Conservation (phyloP, 2,329 filamentous ascomycete species). For the Xylaria polymorpha region DNA sequence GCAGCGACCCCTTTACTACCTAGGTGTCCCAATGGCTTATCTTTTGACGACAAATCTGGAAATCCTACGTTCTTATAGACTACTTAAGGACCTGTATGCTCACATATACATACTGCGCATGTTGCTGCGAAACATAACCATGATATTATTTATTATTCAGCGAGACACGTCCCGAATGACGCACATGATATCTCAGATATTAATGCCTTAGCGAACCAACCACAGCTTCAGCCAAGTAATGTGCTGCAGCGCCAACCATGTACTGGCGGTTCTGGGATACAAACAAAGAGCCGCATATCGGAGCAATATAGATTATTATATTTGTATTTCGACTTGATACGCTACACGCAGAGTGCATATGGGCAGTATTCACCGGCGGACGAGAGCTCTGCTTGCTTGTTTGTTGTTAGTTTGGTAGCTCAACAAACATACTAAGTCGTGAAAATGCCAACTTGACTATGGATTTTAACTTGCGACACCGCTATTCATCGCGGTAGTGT, state of each 20-base stretch:
- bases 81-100: background rate
- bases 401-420: constrained; percentile 1
- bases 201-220: constrained; percentile 33
- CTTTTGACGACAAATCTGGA: background rate
- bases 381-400: no score
- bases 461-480: no score
- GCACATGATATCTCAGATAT: constrained; percentile 31
- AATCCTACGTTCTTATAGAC: background rate
- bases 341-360: background rate
- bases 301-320: constrained; percentile 8
- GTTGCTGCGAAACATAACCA: constrained; percentile 19
- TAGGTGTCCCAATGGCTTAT: background rate
- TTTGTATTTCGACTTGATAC: constrained; percentile 11
- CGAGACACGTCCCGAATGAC: constrained; percentile 29
- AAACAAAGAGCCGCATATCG: constrained; percentile 34
- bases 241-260: constrained; percentile 22
- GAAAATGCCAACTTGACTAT: no score
- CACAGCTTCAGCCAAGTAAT: constrained; percentile 12
- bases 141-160: background rate
- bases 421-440: background rate
- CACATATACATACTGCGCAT: background rate
- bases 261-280: constrained; percentile 14
- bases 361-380: background rate
- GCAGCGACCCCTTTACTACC: background rate
- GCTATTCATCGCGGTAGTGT: background rate